A percentile compares a stretch with the other conserved stretches of the same genome.
Conservation (phyloP, 441 rosid genomes). For the Populus hybrid region DNA sequence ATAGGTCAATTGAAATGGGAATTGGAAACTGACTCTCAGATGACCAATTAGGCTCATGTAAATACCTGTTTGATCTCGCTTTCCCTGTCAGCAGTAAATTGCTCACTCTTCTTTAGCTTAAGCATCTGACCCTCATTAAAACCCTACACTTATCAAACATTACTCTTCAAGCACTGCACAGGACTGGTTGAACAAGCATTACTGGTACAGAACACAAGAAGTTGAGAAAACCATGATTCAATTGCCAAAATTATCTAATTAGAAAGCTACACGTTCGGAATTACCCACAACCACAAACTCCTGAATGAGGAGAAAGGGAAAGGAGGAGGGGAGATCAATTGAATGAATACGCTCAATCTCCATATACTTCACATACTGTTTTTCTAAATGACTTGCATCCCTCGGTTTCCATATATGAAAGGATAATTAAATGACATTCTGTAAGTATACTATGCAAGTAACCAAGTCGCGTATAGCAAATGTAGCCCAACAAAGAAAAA, state of each 20-base stretch:
- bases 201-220: background rate
- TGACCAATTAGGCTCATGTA: background rate
- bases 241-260: background rate
- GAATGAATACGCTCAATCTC: background rate
- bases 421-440: background rate
- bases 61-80: conserved; percentile 81
- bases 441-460: background rate
- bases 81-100: conserved; percentile 63
- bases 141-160: conserved; percentile 27
- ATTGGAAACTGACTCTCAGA: background rate
- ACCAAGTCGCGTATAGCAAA: background rate
- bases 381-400: conserved; percentile 1
- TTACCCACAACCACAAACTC: background rate
- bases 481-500: background rate
- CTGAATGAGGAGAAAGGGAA: background rate
- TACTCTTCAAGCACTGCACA: background rate
- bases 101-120: conserved; percentile 62
- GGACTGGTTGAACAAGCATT: background rate
- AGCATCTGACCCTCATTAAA: conserved; percentile 66
- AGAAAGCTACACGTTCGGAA: background rate
- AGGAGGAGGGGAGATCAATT: background rate
- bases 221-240: background rate
- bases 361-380: background rate
- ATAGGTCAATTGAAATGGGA: background rate
- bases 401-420: conserved; percentile 2